Evolutionary conservation across 805 yeast genomes (phyloP), one percentile per base, ranked within the genome.

Genomic region (Candida ortonii): DNA sequence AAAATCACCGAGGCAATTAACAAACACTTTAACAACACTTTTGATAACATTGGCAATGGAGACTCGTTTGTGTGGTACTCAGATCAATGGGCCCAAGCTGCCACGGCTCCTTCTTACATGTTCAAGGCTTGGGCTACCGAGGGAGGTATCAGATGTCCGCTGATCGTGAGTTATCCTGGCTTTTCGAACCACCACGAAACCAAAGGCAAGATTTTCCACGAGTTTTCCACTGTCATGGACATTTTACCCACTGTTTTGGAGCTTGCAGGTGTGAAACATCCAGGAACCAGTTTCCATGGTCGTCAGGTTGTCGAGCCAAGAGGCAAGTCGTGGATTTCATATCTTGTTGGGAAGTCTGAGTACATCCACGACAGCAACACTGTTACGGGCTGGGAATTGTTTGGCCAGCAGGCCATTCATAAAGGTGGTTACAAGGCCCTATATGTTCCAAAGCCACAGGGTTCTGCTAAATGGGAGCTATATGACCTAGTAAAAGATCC

Each of bases 81-180:
- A 1, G 77, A 73, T 36, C 68, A 72, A 48, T 74, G 80, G 80
- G 80, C 80, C 0, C 79, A 74, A 43, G 80, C 80, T 7, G 75
- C 79, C 2, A 74, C 80, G 13, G 76, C 79, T 2, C 80, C 80
- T 1, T 55, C 67, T 11, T 63, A 65, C 36, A 70, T 71, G 70
- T 73, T 65, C 52, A 76, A 76, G 48, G 67, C 67, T 64, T 76
- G 76, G 72, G 68, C 78, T 3, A 61, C 73, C 4, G 81, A 77
- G 50, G 82, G 81, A 20, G 83, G 80, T 7, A 70, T 75, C 16
- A 65, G 77, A 14, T 73, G 78, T 48, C 82, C 81, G 0, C 55
- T 73, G 38, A 66, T 77, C 32, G 46, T 75, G 5, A 64, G 62
- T 39, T 64, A 65, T 44, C 79, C 78, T 0, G 52, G 57, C 4